Evolutionary conservation across 768 basidiomycete species (phyloP).

Genomic region (Strobilomyces echinocephalus): DNA sequence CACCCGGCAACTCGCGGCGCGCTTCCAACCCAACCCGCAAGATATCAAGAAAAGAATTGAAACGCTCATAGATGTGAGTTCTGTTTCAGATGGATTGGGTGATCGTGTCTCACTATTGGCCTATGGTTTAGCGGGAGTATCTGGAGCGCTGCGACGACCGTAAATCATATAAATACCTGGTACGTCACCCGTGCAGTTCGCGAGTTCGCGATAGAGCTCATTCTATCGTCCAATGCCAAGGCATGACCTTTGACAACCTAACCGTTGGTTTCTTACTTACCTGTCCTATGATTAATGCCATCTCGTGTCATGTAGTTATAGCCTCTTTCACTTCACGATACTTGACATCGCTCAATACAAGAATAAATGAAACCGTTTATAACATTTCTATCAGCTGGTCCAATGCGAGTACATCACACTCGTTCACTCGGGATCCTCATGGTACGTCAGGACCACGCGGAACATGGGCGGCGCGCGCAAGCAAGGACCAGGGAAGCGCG

Average conservation of each 20-base stretch:
- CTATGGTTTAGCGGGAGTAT: conserved; percentile 72
- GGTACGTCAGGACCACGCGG: conserved; percentile 10
- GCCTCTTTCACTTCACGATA: too few relatives aligned
- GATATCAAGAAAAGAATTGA: conserved; percentile 94
- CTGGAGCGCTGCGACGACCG: conserved; percentile 84
- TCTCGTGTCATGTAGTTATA: not conserved
- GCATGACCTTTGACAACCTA: conserved; percentile 20
- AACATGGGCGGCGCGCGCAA: conserved; percentile 10
- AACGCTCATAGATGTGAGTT: conserved; percentile 80
- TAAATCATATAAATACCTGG: conserved; percentile 83
- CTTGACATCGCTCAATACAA: not conserved
- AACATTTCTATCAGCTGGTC: not conserved
- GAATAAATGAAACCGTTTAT: not conserved
- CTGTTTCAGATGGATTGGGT: not conserved
- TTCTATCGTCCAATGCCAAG: conserved; percentile 3
- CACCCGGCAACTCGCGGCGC: conserved; percentile 73
- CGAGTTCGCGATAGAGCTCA: conserved; percentile 1
- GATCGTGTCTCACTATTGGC: not conserved
- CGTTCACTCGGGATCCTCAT: too few relatives aligned
- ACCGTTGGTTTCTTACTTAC: not conserved
- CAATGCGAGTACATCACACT: too few relatives aligned
- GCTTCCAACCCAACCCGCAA: conserved; percentile 83
- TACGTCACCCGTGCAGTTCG: conserved; percentile 14
- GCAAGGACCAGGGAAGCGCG: conserved; percentile 35
- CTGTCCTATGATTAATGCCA: not conserved